Percentiles rank a stretch among this genome's conserved stretches.
Conservation (phyloP, 176 grass and related monocot species). For the Zea mays region DNA sequence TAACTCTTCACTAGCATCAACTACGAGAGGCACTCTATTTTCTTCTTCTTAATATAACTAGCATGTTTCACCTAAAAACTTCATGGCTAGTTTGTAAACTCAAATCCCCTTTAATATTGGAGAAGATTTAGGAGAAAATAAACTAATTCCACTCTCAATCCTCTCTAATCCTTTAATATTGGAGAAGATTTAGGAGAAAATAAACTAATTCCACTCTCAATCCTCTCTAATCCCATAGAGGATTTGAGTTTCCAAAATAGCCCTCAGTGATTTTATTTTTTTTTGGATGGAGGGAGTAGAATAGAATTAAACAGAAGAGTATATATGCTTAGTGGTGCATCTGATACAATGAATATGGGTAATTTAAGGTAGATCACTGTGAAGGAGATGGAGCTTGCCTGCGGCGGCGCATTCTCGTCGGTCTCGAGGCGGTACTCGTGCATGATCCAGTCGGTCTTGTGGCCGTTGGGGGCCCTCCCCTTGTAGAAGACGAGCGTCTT, state of each 20-base stretch:
- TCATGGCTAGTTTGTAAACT: neutral
- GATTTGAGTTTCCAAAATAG: neutral
- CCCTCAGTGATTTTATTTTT: neutral
- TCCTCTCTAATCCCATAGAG: too few species aligned
- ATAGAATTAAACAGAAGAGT: neutral
- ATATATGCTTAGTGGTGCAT: neutral
- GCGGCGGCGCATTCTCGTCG: constrained; percentile 79
- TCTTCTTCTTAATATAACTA: neutral
- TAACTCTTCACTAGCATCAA: neutral
- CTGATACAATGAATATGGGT: neutral
- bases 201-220: too few species aligned
- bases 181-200: too few species aligned
- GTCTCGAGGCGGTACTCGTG: constrained; percentile 96
- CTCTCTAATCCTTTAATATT: too few species aligned
- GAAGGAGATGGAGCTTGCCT: constrained; percentile 47
- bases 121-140: too few species aligned
- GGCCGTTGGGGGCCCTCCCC: constrained; percentile 88
- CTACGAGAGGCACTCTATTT: too few species aligned
- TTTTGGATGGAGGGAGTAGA: neutral
- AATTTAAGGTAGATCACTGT: neutral
- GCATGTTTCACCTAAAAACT: neutral
- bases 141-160: too few species aligned
- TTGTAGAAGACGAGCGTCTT: constrained; percentile 99
- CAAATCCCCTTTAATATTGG: too few species aligned
- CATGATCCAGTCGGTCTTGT: constrained; percentile 97